Percentiles rank a stretch among this genome's conserved stretches.
Conservation (phyloP, 306 rosid genomes). For the Adenanthera pavonina region DNA sequence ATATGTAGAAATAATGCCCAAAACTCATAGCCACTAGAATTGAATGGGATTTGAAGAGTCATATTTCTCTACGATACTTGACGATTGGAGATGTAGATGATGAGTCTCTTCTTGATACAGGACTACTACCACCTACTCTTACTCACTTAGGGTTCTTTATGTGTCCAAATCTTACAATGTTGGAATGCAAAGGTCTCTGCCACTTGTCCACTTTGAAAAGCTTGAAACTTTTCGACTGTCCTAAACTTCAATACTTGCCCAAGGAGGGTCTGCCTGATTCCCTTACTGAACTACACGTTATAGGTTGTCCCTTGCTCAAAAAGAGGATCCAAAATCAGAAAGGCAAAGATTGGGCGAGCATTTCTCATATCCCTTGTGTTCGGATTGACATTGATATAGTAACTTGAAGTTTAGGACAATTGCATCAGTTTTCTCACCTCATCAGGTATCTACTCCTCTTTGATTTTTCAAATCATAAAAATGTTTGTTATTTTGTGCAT, state of each 20-base stretch:
- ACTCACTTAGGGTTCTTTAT: rapidly evolving
- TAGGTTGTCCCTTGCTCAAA: no score
- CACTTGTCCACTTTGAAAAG: neutral
- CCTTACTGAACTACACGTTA: no score
- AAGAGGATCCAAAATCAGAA: no score
- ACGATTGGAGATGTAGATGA: neutral
- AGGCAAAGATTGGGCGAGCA: no score
- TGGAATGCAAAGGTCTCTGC: neutral
- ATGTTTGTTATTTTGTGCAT: no score
- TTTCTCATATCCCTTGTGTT: no score
- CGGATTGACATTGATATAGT: no score
- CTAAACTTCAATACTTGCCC: neutral
- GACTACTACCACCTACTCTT: neutral
- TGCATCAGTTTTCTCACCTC: no score
- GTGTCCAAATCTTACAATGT: neutral
- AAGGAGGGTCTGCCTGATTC: neutral
- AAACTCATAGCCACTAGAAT: neutral
- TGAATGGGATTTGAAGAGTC: neutral
- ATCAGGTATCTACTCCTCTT: no score
- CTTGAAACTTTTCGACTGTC: neutral
- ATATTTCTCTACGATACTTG: neutral
- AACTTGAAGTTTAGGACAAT: no score
- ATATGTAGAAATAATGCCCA: neutral
- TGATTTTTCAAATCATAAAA: no score
- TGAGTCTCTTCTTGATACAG: neutral